Base-by-base conservation (phyloP, 1,139 yeast species). In the Saccharomyces pastorianus region DNA sequence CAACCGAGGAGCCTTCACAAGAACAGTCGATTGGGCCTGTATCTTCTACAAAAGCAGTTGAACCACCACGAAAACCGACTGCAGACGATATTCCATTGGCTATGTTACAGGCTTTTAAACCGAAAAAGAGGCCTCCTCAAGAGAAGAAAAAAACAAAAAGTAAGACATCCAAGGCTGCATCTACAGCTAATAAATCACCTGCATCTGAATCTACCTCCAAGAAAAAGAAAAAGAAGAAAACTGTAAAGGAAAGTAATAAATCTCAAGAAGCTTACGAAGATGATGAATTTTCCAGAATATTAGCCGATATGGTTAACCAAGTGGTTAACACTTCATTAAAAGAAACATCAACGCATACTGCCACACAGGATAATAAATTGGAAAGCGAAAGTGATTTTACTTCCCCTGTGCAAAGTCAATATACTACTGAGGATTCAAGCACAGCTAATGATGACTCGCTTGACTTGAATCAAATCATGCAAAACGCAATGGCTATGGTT, bases 401-500 rank as follows among this genome's bases (percentile, higher is more conserved):
- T 17, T 9, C 44, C 25, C 17, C 44, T 38, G 23, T 20, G 3
- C 44, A 38, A 38, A 38, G 11, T 25, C 44, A 38, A 17, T 38
- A 38, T 20, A 5, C 44, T 6, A 9, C 11, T 46, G 26, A 41
- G 29, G 34, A 23, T 48, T 13, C 17, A 14, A 28, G n/a, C 29
- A 51, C 47, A 7, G 55, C 55, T 14, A 69, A 66, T 23, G 76
- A 73, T 32, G 76, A 72, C 34, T 75, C 74, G 4, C 73, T 74
- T 53, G 85, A 81, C 58, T 71, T 83, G 82, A 83, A 81, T 63
- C 86, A 81, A 60, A 85, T 85, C 59, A 77, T 85, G 74, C 86
- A 83, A 60, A 84, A 83, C 69, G 91, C 90, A 0, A 77, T 84
- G 70, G 79, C 79, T 51, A 77, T 84, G 85, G 91, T 91, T 0